phyloP scores from a whole-genome alignment of 139 green algal genomes.

The Chlamydomonas eustigma region DNA sequence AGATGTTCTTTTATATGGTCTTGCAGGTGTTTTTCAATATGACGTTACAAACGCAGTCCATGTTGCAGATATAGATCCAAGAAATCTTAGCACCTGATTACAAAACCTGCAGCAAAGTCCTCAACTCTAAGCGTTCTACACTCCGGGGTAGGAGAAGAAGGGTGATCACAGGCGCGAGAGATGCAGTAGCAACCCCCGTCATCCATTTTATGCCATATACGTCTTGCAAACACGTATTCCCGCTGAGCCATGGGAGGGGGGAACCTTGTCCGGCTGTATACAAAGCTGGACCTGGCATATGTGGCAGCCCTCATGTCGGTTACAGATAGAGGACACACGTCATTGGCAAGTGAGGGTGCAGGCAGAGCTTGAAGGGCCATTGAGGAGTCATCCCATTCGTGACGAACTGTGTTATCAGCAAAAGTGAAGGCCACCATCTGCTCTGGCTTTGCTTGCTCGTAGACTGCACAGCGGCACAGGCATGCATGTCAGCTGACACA shows the following conservation, averaged over 20 bases:
- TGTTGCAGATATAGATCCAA: no score
- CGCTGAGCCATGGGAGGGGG: constrained; percentile 59
- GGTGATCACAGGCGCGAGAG: constrained; percentile 15
- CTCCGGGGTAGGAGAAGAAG: constrained; percentile 16
- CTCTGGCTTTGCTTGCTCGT: constrained; percentile 36
- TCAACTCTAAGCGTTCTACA: constrained; percentile 42
- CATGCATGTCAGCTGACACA: no score
- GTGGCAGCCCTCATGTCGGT: not conserved
- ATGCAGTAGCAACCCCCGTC: constrained; percentile 60
- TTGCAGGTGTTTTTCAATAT: no score
- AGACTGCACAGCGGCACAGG: constrained; percentile 38
- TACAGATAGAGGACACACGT: not conserved
- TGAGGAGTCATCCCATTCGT: constrained; percentile 49
- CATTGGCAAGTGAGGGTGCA: not conserved
- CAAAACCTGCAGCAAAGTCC: constrained; percentile 37
- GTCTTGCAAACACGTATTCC: constrained; percentile 64
- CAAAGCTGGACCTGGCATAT: not conserved
- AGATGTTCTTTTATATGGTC: no score
- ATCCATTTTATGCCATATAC: constrained; percentile 52
- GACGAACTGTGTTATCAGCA: constrained; percentile 31
- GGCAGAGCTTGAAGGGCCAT: not conserved
- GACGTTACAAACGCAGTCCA: no score
- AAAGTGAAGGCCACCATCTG: constrained; percentile 61
- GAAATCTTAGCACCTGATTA: constrained; percentile 43
- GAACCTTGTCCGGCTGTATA: constrained; percentile 49